Evolutionary conservation across 2,329 filamentous ascomycete species (phyloP), one percentile per base, ranked within the genome.

Genomic region (Verticillium klebahnii): DNA sequence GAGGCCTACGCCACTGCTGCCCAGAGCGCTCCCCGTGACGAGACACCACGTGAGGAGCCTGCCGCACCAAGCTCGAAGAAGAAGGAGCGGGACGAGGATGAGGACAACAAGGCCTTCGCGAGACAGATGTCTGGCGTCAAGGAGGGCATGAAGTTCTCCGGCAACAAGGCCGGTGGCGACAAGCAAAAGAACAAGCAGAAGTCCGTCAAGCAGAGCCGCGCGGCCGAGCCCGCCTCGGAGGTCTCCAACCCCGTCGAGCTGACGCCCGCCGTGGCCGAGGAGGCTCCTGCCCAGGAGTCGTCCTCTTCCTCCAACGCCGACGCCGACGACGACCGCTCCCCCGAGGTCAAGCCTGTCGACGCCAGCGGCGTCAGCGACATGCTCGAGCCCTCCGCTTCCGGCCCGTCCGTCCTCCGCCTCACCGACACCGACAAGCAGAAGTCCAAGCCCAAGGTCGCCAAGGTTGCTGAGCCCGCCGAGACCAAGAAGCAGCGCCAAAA

Each of bases 401-500:
- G 86, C 60, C 90, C 92, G 29, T 88, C 88, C 0, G 86, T 96
- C 57, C 81, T 97, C 64, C 91, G 91, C 64, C 81, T 98, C 66
- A 95, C 90, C 60, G 87, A 88, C 64, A 73, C 85, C 76, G 70
- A 84, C 77, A 73, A 86, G 82, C 77, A 83, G 72, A 85, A 89
- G 77, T 80, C 85, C 65, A 88, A 88, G 76, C 78, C 82, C 65
- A 87, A 87, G 77, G 80, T 84, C 69, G 77, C 81, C 67, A 86
- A 88, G 78, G 79, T 82, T 50, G 81, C 85, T 66, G 87, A 91
- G 74, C 83, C 85, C 57, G 85, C 84, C 19, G 91, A 97, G 81
- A 90, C 89, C 23, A 97, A 97, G 89, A 97, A 97, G 82, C 92
- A 96, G 80, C 89, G 93, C 63, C 93, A 97, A 80, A 95, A 97